Conservation (phyloP, 106 monocot genomes). For the Triglochin maritima region DNA sequence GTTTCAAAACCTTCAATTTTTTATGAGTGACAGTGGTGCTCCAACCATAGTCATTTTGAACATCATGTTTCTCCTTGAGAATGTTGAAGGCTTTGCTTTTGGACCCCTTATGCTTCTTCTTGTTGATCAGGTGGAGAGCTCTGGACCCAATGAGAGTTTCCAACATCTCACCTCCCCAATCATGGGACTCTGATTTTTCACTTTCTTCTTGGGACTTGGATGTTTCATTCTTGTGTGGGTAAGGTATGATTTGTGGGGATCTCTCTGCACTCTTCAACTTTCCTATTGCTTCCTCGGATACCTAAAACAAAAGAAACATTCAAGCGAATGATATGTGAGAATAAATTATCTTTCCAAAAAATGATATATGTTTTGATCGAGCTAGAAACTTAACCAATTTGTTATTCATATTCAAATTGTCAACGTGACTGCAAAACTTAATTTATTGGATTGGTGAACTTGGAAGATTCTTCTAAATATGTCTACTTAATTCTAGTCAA, state of each 20-base stretch:
- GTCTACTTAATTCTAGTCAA: too few relatives aligned
- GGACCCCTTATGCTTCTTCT: constrained; percentile 27
- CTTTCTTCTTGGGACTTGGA: constrained; percentile 7
- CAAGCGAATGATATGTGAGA: background rate
- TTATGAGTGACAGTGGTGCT: constrained; percentile 49
- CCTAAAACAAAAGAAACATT: constrained; percentile 14
- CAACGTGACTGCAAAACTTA: too few relatives aligned
- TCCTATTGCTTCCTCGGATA: constrained; percentile 35
- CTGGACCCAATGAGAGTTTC: constrained; percentile 35
- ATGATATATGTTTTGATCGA: too few relatives aligned
- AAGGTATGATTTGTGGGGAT: constrained; percentile 46
- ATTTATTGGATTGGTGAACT: too few relatives aligned
- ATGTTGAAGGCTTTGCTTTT: constrained; percentile 38
- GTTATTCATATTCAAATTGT: too few relatives aligned
- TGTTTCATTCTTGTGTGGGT: background rate
- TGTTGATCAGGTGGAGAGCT: constrained; percentile 9
- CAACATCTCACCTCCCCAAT: constrained; percentile 8
- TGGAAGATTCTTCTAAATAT: too few relatives aligned
- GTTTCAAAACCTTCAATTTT: constrained; percentile 31
- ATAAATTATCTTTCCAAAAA: background rate
- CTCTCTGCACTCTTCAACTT: constrained; percentile 35
- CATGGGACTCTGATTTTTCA: background rate
- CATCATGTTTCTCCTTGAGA: constrained; percentile 35
- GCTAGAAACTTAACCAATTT: too few relatives aligned
- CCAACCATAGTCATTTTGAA: constrained; percentile 72